Evolutionary conservation across 23 red algal species (phyloP), one percentile per base, ranked within the genome.

Genomic region (Gracilaria gracilis): DNA sequence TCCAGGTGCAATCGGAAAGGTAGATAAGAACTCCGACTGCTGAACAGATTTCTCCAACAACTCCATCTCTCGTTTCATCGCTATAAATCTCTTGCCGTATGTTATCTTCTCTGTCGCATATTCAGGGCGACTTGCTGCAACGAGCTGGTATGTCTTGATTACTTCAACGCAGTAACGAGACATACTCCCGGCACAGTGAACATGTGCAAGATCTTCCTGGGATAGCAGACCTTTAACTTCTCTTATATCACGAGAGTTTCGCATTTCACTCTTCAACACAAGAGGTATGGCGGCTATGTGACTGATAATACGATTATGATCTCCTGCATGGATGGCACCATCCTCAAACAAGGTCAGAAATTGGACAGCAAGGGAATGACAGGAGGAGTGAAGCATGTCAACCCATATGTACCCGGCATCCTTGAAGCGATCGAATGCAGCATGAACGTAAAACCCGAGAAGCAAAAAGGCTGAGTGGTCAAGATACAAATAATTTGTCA

Each of bases 241-340:
- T 21, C 44, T 54, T 12, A 78, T 72, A 61, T 88, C 84, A 21
- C 84, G 66, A 9, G 66, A 72, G 65, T 88, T 64, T 2, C 84
- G 84, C 17, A 88, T 37, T 46, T 88, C 67, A 38, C 17, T 32
- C 38, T 88, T 88, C 67, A 88, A 27, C 25, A 69, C 70, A 0
- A 88, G n/a, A 33, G 84, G 84, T 31, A 88, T 78, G 29, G 67
- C 67, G 0, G 84, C 84, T 28, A 88, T 61, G 53, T 77, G 67
- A 55, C 20, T 69, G 32, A 88, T 53, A 51, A 88, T 78, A 4
- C 84, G 67, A 29, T 64, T 28, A 59, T 88, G 84, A 75, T 88
- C 84, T n/a, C 84, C 84, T 5, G 40, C 35, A 25, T 88, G 84
- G 44, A 72, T 53, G 28, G 48, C 50, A 6, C 71, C 84, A 28